Conservation (phyloP, 2,329 filamentous ascomycete genomes). For the Cadophora sp. region DNA sequence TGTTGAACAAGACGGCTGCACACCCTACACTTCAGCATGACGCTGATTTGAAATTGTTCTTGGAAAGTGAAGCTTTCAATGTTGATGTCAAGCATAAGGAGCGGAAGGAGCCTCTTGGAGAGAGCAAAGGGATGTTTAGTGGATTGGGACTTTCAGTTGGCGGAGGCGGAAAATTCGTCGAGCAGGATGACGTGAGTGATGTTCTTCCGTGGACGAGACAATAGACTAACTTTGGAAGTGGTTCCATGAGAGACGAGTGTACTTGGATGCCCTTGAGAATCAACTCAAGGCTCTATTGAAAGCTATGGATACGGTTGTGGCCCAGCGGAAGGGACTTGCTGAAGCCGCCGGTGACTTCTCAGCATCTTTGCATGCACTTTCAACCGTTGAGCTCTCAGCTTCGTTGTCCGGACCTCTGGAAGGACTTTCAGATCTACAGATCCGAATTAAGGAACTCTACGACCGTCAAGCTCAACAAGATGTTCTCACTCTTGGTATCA, state of each 20-base stretch:
- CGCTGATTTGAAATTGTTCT: slow-evolving; percentile 90
- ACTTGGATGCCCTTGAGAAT: slow-evolving; percentile 90
- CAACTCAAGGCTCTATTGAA: slow-evolving; percentile 91
- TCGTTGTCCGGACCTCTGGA: slow-evolving; percentile 88
- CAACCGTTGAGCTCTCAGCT: slow-evolving; percentile 90
- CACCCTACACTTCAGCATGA: slow-evolving; percentile 94
- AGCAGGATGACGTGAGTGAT: slow-evolving; percentile 86
- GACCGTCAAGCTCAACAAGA: slow-evolving; percentile 97
- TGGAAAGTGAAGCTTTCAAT: slow-evolving; percentile 96
- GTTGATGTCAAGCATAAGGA: slow-evolving; percentile 98
- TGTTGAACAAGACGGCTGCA: slow-evolving; percentile 94
- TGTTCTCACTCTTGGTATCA: slow-evolving; percentile 93
- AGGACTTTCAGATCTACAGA: slow-evolving; percentile 88
- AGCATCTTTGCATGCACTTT: slow-evolving; percentile 88
- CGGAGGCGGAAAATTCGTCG: slow-evolving; percentile 85
- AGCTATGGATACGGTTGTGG: slow-evolving; percentile 90
- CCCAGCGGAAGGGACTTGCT: slow-evolving; percentile 89
- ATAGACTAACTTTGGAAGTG: slow-evolving; percentile 62
- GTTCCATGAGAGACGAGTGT: slow-evolving; percentile 97
- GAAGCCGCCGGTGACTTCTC: slow-evolving; percentile 95
- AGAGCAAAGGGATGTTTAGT: slow-evolving; percentile 93
- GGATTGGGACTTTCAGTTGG: slow-evolving; percentile 82
- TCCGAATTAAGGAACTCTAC: slow-evolving; percentile 93
- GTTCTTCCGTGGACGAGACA: background rate
- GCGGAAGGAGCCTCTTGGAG: slow-evolving; percentile 82